phyloP scores from a whole-genome alignment of 2,329 filamentous ascomycete species.

The Thelonectria olida region DNA sequence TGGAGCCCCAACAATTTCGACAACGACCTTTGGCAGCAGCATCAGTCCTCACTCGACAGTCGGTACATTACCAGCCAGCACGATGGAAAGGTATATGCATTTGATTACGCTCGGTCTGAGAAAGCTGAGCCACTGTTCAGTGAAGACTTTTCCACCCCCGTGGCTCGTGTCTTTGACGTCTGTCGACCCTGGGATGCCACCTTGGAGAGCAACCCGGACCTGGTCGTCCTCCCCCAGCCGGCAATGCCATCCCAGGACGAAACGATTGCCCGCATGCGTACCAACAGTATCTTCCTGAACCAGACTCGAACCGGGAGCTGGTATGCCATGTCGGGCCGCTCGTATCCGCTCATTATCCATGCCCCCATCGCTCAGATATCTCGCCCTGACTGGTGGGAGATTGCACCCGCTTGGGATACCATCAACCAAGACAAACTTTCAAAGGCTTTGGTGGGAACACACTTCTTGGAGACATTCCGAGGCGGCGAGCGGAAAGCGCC shows the following conservation, averaged over 20 bases:
- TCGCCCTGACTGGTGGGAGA: slow-evolving; percentile 59
- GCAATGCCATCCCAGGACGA: slow-evolving; percentile 66
- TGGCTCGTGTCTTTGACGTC: slow-evolving; percentile 89
- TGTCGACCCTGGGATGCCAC: slow-evolving; percentile 75
- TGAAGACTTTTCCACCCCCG: slow-evolving; percentile 77
- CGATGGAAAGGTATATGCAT: slow-evolving; percentile 84
- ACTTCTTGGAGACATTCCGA: slow-evolving; percentile 62
- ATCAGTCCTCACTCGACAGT: slow-evolving; percentile 81
- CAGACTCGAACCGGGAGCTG: slow-evolving; percentile 87
- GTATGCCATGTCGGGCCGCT: slow-evolving; percentile 90
- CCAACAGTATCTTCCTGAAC: slow-evolving; percentile 82
- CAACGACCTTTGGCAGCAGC: slow-evolving; percentile 85
- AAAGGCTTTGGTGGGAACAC: slow-evolving; percentile 75
- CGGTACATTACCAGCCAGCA: slow-evolving; percentile 89
- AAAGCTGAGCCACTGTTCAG: slow-evolving; percentile 68
- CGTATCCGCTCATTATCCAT: slow-evolving; percentile 86
- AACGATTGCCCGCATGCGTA: slow-evolving; percentile 61
- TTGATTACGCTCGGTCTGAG: slow-evolving; percentile 71
- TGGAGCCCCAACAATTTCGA: slow-evolving; percentile 95
- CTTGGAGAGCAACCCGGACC: slow-evolving; percentile 72
- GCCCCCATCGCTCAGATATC: slow-evolving; percentile 60
- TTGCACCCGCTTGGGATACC: slow-evolving; percentile 49
- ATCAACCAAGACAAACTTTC: slow-evolving; percentile 59
- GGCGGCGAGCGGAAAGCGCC: slow-evolving; percentile 47
- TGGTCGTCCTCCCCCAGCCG: slow-evolving; percentile 89